Percentiles rank a stretch among this genome's conserved stretches.
phyloP scores from a whole-genome alignment of 352 stramenopile genomes.

The Phytophthora sp. region DNA sequence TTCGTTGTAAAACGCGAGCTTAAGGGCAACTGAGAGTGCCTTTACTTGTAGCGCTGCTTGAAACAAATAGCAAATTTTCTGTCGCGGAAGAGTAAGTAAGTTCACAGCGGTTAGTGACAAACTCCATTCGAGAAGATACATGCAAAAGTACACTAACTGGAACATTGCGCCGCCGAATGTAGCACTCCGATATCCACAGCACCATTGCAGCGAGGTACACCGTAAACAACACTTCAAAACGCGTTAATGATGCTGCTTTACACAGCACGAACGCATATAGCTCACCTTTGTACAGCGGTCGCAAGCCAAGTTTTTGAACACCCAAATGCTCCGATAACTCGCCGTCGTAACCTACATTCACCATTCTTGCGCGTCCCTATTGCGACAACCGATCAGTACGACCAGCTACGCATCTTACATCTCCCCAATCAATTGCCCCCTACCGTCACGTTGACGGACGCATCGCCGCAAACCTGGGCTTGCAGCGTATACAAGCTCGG shows the following conservation, averaged over 20 bases:
- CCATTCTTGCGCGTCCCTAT: conserved; percentile 50
- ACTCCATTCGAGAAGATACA: background rate
- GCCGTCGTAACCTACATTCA: conserved; percentile 62
- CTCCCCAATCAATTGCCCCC: background rate
- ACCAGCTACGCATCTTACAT: background rate
- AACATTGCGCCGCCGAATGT: conserved; percentile 41
- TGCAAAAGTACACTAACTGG: conserved; percentile 31
- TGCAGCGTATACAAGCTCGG: conserved; percentile 69
- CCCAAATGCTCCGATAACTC: conserved; percentile 64
- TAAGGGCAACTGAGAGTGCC: conserved; percentile 50
- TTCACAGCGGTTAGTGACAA: too few species aligned
- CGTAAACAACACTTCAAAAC: conserved; percentile 42
- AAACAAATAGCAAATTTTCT: conserved; percentile 65
- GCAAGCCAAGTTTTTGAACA: conserved; percentile 61
- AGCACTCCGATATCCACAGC: conserved; percentile 60
- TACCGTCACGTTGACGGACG: conserved; percentile 57
- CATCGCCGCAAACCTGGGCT: conserved; percentile 58
- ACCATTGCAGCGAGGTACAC: conserved; percentile 46
- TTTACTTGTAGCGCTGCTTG: conserved; percentile 60
- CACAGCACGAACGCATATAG: background rate
- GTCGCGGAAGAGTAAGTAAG: background rate
- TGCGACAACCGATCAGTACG: background rate
- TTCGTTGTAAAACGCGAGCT: conserved; percentile 60
- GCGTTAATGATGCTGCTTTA: background rate
- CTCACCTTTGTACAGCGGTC: conserved; percentile 64